Conservation (phyloP, 73 alveolate species). For the Tetrahymena elliotti region DNA sequence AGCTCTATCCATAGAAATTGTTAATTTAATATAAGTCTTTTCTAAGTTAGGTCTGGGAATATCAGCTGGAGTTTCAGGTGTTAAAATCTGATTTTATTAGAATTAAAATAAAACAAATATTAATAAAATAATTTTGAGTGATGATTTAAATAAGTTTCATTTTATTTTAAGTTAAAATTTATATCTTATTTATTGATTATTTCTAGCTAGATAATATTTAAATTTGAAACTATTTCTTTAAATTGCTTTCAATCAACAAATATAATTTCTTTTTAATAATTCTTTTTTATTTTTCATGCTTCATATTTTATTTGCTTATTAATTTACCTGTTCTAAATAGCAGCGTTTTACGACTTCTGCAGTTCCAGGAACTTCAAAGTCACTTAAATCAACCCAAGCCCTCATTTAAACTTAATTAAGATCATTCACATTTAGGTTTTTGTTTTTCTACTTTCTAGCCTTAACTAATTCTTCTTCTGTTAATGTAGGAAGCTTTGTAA, state of each 20-base stretch:
- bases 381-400: conserved; percentile 84
- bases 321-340: not conserved
- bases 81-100: not conserved
- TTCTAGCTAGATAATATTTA: too few species aligned
- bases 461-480: conserved; percentile 42
- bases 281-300: not conserved
- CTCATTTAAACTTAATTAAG: conserved; percentile 14
- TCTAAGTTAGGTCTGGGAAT: conserved; percentile 34
- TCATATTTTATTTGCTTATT: not conserved
- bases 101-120: too few species aligned
- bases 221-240: not conserved
- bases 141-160: not conserved
- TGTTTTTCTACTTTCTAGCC: conserved; percentile 16
- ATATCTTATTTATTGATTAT: not conserved
- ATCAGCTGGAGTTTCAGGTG: conserved; percentile 34
- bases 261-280: not conserved
- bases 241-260: not conserved
- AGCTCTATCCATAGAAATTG: conserved; percentile 64
- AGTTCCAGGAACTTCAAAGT: conserved; percentile 72
- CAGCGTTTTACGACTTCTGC: conserved; percentile 58
- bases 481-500: conserved; percentile 25
- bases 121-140: not conserved
- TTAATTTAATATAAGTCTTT: conserved; percentile 65
- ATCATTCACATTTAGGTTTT: conserved; percentile 28
- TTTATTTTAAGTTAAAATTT: not conserved